Evolutionary conservation across 495 filamentous ascomycete genomes (phyloP), one percentile per base, ranked within the genome.

Genomic region (Daldinia vernicosa): DNA sequence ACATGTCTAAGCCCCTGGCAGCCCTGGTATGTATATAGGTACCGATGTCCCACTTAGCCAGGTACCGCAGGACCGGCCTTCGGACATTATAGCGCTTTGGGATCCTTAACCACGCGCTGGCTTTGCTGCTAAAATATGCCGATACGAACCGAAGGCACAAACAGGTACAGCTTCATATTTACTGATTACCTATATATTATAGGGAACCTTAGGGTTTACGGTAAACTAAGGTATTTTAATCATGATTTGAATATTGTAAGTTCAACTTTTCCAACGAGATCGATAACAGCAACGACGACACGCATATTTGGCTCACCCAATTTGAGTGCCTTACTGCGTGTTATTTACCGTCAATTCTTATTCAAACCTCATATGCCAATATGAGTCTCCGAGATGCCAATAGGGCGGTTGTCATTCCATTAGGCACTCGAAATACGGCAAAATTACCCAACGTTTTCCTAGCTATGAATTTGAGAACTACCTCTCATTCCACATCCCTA

Each of bases 101-200:
- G 50, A 30, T 8, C 51, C 11, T 64, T 45, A 56, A 37, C 33
- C 24, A 26, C 4, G 43, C 43, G 8, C 19, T 19, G 17, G 43
- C n/a, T 22, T 40, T 40, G 37, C 30, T 17, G 30, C 63, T 58
- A 66, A 66, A 58, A 59, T 59, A 24, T 53, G 51, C 39, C 63
- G 45, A 66, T 60, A 66, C 33, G 45, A 50, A 35, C 51, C 37
- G 51, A 45, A 27, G 6, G 19, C 12, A 47, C 43, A 47, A 22
- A 22, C 19, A 22, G 8, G 19, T 47, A 14, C 43, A 47, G 43
- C 43, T 22, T 47, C 43, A 47, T 22, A 22, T 45, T 45, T 45
- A 45, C 6, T 19, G n/a, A 8, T 17, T 17, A n/a, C n/a, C n/a
- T n/a, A n/a, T n/a, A n/a, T n/a, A n/a, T n/a, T n/a, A n/a, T n/a